Base-by-base conservation (phyloP, 2,329 filamentous ascomycete species). In the Aspergillus felis region DNA sequence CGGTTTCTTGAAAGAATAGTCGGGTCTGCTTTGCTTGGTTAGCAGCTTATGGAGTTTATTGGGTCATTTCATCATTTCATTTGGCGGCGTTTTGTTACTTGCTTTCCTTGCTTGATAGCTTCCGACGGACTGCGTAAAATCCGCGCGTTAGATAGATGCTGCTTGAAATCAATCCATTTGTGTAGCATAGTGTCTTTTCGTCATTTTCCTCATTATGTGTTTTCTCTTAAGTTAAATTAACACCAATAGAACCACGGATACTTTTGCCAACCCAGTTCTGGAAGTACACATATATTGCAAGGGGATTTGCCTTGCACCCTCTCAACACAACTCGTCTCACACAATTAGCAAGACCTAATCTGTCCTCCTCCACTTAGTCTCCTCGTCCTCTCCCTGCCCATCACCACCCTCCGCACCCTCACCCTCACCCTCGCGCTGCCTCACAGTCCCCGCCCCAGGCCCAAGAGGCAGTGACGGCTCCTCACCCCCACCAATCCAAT, bases 391-490 rank as follows among this genome's bases (percentile, higher is more conserved):
- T 6, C 68, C 74, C 2, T 66, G 74, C 1, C 55, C 72, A 4
- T 74, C 74, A 9, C 68, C 74, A 29, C 75, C 55, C 72, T 72
- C 42, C 70, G 75, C 56, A 77, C 68, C 4, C 67, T 80, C 50
- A 77, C 68, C 4, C 67, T 80, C 50, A 77, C 79, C 24, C 70
- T 83, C 82, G 55, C 84, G 79, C 47, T 83, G 81, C 57, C 82
- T 81, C 27, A 86, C 86, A 1, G 84, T 87, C 8, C 87, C 87
- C 56, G 86, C 86, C 48, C 87, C 87, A 22, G 88, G 76, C 55
- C 79, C 80, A 49, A 79, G 57, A 12, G 68, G 63, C 57, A 74
- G 63, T 51, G 63, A 63, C 53, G 72, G 71, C 53, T 68, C 68
- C 54, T 83, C 70, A 64, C 77, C 58, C 70, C 79, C 44, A 66